These are phyloP conservation scores for Entophlyctis luteolus DNA, from an alignment of 192 early-diverging fungal species.

Conservation along the genomic window DNA sequence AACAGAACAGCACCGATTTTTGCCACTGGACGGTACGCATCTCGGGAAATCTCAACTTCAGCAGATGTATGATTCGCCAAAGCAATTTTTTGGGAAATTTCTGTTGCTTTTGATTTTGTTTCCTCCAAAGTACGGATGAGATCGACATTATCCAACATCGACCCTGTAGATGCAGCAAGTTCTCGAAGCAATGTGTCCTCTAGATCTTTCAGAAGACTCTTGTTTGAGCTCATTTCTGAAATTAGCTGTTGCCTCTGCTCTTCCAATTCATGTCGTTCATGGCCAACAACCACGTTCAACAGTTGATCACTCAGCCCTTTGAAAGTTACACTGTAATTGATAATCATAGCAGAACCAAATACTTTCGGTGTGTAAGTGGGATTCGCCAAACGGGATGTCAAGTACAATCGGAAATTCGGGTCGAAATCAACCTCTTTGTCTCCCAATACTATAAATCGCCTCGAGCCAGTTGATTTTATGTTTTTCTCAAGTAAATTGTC, in stretches of 20 bases:
- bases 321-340: constrained; percentile 63
- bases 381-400: constrained; percentile 53
- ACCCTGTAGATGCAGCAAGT: constrained; percentile 56
- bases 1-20: constrained; percentile 61
- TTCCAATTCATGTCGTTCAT: constrained; percentile 58
- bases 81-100: constrained; percentile 58
- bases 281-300: constrained; percentile 58
- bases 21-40: constrained; percentile 55
- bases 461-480: constrained; percentile 43
- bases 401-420: constrained; percentile 54
- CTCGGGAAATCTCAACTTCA: constrained; percentile 57
- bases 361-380: constrained; percentile 58
- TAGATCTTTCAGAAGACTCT: constrained; percentile 51
- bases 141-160: constrained; percentile 63
- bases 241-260: constrained; percentile 57
- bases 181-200: constrained; percentile 59
- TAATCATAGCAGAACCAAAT: constrained; percentile 60
- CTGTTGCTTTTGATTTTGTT: constrained; percentile 59
- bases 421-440: constrained; percentile 65
- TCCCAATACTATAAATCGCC: constrained; percentile 57
- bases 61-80: constrained; percentile 59
- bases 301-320: constrained; percentile 60
- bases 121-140: constrained; percentile 59
- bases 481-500: constrained; percentile 64
- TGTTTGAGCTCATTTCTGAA: constrained; percentile 56